Percentiles rank a stretch among this genome's conserved stretches.
phyloP scores from a whole-genome alignment of 2,329 filamentous ascomycete species.

The Fusarium nematophilum region DNA sequence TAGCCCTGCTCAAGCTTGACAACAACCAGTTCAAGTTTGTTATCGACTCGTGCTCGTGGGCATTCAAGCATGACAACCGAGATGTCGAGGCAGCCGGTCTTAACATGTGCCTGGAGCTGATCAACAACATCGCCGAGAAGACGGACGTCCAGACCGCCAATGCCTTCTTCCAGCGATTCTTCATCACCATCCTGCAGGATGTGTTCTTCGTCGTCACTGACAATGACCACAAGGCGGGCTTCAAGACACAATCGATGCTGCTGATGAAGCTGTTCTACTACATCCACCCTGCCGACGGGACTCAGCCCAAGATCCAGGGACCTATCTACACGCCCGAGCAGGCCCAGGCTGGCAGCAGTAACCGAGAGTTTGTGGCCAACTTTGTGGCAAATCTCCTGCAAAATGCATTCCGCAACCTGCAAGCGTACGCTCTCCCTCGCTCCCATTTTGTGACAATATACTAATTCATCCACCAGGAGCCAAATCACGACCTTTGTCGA shows the following conservation, averaged over 20 bases:
- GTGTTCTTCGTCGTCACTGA: conserved; percentile 99
- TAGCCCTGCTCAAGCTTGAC: conserved; percentile 91
- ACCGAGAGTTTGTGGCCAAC: conserved; percentile 89
- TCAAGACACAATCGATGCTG: conserved; percentile 96
- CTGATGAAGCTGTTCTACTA: conserved; percentile 97
- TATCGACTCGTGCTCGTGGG: conserved; percentile 99
- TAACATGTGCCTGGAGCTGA: conserved; percentile 97
- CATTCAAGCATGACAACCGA: conserved; percentile 99
- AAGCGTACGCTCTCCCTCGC: conserved; percentile 73
- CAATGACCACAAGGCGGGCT: conserved; percentile 97
- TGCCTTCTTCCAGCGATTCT: conserved; percentile 98
- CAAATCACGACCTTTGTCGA: conserved; percentile 94
- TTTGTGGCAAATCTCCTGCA: conserved; percentile 88
- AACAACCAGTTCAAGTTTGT: conserved; percentile 99
- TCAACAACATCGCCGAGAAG: conserved; percentile 97
- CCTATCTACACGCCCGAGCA: conserved; percentile 90
- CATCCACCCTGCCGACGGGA: conserved; percentile 76
- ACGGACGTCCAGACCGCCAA: conserved; percentile 87
- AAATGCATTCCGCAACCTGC: conserved; percentile 93
- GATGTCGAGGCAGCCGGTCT: conserved; percentile 96
- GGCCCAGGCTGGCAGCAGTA: conserved; percentile 83
- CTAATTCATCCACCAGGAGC: conserved; percentile 64
- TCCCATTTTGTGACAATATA: neutral
- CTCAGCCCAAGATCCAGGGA: conserved; percentile 86
- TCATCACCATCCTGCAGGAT: conserved; percentile 93